phyloP scores from a whole-genome alignment of 2,329 filamentous ascomycete species.

The Penicillium glabrum region DNA sequence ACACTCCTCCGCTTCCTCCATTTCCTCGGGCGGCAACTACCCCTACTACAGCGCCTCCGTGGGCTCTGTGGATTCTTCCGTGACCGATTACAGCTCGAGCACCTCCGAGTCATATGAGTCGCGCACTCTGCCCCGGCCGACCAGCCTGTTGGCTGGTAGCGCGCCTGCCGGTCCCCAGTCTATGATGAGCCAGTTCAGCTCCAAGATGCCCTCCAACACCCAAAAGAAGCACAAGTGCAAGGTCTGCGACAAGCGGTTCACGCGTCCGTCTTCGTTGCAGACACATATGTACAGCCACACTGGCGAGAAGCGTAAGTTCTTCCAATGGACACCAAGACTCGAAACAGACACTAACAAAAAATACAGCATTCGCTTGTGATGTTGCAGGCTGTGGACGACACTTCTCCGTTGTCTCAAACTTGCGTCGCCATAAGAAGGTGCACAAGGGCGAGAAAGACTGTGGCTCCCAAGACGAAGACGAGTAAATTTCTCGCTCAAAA shows the following conservation, averaged over 20 bases:
- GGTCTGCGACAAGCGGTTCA: conserved; percentile 97
- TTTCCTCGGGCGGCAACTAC: conserved; percentile 79
- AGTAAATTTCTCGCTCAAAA: conserved; percentile 26
- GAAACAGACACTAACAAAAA: not conserved
- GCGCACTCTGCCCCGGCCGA: conserved; percentile 78
- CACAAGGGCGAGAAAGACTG: conserved; percentile 67
- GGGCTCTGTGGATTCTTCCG: conserved; percentile 66
- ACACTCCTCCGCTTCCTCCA: conserved; percentile 90
- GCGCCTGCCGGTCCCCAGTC: conserved; percentile 84
- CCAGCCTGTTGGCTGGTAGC: conserved; percentile 60
- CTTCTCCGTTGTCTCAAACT: conserved; percentile 95
- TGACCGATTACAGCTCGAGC: conserved; percentile 89
- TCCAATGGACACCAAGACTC: not conserved
- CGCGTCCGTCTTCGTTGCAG: conserved; percentile 87
- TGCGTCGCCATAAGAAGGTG: conserved; percentile 92
- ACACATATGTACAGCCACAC: conserved; percentile 99
- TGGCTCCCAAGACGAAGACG: conserved; percentile 42
- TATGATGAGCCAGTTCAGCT: conserved; percentile 99
- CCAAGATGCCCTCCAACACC: conserved; percentile 90
- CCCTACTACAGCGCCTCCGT: conserved; percentile 85
- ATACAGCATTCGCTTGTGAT: conserved; percentile 83
- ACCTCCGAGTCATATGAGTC: conserved; percentile 83
- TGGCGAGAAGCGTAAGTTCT: conserved; percentile 87
- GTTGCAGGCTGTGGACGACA: conserved; percentile 92
- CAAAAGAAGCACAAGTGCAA: conserved; percentile 99